Evolutionary conservation across 1,284 basidiomycete genomes (phyloP), one percentile per base, ranked within the genome.

Genomic region (Ceratobasidium theobromae): DNA sequence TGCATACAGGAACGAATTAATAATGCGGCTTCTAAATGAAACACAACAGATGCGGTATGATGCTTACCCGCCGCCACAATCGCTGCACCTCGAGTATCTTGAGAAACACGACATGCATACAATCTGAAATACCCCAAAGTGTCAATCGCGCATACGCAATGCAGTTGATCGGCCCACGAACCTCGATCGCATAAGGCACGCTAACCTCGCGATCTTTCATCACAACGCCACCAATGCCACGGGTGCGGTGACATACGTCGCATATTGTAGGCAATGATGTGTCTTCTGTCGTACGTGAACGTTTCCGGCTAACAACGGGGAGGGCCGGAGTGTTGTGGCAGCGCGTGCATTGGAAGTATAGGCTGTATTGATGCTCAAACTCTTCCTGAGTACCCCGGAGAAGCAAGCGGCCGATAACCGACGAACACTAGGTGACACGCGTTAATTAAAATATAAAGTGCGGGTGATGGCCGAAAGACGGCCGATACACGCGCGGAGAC

Each of bases 171-270:
- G 30, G 25, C 52, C 21, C 25, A 52, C 60, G n/a, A 43, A 64
- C 68, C 60, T 69, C 68, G 41, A 67, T 64, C 25, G 68, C 66
- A 57, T 67, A 69, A n/a, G 51, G 51, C 18, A 69, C 51, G 33
- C 54, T 54, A n/a, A 55, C 43, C 16, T 55, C 66, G 28, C 66
- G 49, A 14, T 53, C 45, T 12, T 62, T 53, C 52, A 66, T 66
- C 14, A 69, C 68, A 14, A 69, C 52, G 9, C 68, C 68, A 27
- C 68, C 68, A 21, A 66, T 53, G 9, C 68, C 68, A 35, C 66
- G 57, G 51, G 68, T 69, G 18, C 68, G 57, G 43, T 67, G 55
- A 33, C 68, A 69, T 23, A 69, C 68, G 48, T 69, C 68, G 48
- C 68, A 69, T 23, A 69, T 64, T 4, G 68, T 69, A 21, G 68